Conservation (phyloP, 73 alveolate species). For the Loxodes magnus region DNA sequence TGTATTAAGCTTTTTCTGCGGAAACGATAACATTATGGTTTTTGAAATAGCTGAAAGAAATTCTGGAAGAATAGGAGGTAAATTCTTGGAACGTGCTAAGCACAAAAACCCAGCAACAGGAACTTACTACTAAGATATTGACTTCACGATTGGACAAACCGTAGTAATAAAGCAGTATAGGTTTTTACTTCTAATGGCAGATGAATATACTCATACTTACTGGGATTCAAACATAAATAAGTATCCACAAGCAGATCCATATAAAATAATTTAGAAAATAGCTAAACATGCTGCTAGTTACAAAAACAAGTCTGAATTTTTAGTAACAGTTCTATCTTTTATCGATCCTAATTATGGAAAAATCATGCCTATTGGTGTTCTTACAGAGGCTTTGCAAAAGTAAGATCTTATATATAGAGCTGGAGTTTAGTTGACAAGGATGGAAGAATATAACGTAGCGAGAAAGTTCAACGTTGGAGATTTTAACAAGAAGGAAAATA, state of each 20-base stretch:
- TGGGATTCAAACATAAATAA: conserved; percentile 62
- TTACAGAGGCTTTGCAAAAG: conserved; percentile 3
- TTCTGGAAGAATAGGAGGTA: conserved; percentile 69
- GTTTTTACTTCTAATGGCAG: conserved; percentile 67
- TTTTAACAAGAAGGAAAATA: no score
- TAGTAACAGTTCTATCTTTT: not conserved
- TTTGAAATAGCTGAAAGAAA: conserved; percentile 81
- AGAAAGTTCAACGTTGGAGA: no score
- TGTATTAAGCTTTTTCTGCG: conserved; percentile 78
- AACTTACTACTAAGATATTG: conserved; percentile 57
- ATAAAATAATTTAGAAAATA: conserved; percentile 44
- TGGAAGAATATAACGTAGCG: no score
- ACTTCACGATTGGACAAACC: conserved; percentile 69
- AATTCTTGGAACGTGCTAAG: conserved; percentile 60
- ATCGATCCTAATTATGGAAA: not conserved
- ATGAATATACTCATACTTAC: conserved; percentile 80
- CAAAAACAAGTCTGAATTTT: no score
- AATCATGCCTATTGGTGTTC: not conserved
- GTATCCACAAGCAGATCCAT: conserved; percentile 57
- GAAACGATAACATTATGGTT: conserved; percentile 85
- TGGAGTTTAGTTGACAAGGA: no score
- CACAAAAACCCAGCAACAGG: conserved; percentile 62
- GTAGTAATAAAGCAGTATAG: conserved; percentile 56
- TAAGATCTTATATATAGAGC: not conserved
- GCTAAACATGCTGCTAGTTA: no score